These are phyloP conservation scores for Neurospora sp. DNA, from an alignment of 495 filamentous ascomycete species.

Conservation along the genomic window DNA sequence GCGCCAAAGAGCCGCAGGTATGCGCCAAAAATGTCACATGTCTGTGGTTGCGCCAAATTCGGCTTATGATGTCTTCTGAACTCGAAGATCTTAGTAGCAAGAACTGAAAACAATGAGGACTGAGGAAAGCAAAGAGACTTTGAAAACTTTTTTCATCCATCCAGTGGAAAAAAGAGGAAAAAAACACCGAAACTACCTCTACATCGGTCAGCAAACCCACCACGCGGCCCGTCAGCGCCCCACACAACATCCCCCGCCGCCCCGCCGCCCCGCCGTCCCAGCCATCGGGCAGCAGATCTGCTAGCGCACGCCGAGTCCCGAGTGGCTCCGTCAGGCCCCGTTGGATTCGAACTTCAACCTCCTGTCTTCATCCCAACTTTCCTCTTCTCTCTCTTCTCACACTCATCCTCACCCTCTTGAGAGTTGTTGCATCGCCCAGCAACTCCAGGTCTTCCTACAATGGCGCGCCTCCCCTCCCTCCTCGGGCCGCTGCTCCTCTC, in stretches of 20 bases:
- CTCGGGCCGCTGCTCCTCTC: background rate
- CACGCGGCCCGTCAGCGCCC: background rate
- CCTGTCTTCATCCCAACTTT: background rate
- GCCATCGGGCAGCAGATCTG: background rate
- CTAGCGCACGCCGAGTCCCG: background rate
- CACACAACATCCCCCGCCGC: background rate
- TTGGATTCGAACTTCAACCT: background rate
- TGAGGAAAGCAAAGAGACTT: background rate
- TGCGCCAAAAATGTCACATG: background rate
- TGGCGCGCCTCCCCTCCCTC: background rate
- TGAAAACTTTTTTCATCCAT: background rate
- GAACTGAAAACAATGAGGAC: background rate
- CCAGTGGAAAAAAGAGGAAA: background rate
- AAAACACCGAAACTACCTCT: background rate
- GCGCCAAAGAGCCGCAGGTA: background rate
- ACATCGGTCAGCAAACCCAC: background rate
- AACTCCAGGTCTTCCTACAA: background rate
- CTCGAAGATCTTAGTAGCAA: background rate
- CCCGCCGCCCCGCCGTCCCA: background rate
- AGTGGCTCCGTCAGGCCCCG: background rate
- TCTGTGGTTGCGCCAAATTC: background rate
- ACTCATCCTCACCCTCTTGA: background rate
- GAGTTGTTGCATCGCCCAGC: background rate
- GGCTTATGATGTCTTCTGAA: background rate
- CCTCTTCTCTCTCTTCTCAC: background rate